Evolutionary conservation across 2,329 filamentous ascomycete genomes (phyloP).

Genomic region (Leptodontidium sp.): DNA sequence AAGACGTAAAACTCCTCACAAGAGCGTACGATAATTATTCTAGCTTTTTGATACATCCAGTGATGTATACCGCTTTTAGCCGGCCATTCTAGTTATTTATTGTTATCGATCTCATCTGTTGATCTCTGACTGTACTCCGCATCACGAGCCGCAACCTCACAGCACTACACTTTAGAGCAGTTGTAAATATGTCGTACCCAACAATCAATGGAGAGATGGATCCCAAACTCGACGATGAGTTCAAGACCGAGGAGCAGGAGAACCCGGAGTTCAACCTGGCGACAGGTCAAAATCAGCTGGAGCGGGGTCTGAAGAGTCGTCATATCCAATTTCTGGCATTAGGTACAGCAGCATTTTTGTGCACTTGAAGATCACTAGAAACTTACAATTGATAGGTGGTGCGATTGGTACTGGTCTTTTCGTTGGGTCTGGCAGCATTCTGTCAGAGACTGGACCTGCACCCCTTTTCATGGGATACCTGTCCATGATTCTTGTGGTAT

Average conservation of each 20-base stretch:
- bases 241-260: slow-evolving; percentile 25
- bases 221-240: slow-evolving; percentile 25
- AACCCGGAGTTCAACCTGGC: slow-evolving; percentile 50
- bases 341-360: slow-evolving; percentile 45
- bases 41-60: background rate
- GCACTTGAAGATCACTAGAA: background rate
- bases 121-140: background rate
- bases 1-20: slow-evolving; percentile 10
- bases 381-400: slow-evolving; percentile 48
- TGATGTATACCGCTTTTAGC: slow-evolving; percentile 14
- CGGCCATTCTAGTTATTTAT: background rate
- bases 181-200: slow-evolving; percentile 6
- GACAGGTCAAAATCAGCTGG: slow-evolving; percentile 52
- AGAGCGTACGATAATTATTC: background rate
- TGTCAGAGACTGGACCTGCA: slow-evolving; percentile 66
- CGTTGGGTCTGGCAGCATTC: slow-evolving; percentile 65
- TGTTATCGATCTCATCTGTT: background rate
- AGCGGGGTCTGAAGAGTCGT: slow-evolving; percentile 65
- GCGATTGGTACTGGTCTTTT: slow-evolving; percentile 72
- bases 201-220: slow-evolving; percentile 7
- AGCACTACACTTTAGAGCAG: background rate
- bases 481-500: slow-evolving; percentile 62
- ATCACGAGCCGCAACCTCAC: background rate
- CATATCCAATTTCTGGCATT: slow-evolving; percentile 69
- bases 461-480: slow-evolving; percentile 75